phyloP scores from a whole-genome alignment of 306 rosid genomes.

The Vicia sativa region DNA sequence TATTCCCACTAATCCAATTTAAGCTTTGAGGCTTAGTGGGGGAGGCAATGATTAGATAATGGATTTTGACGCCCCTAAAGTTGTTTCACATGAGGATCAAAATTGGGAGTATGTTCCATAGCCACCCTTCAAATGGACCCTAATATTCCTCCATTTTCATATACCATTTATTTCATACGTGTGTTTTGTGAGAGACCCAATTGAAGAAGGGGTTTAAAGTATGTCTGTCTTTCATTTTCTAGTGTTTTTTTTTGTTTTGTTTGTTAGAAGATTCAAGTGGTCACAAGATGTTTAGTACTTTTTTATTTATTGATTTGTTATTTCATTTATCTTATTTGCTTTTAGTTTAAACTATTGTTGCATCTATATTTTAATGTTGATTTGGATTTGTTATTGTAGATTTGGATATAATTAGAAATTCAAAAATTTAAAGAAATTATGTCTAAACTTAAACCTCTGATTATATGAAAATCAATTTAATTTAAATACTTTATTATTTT shows the following conservation, averaged over 20 bases:
- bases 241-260: not conserved
- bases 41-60: constrained; percentile 67
- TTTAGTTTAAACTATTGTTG: not conserved
- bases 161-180: not conserved
- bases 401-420: not conserved
- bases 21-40: constrained; percentile 53
- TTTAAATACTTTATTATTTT: too few species aligned
- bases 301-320: too few species aligned
- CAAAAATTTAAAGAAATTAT: not conserved
- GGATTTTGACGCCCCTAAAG: constrained; percentile 58
- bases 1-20: constrained; percentile 31
- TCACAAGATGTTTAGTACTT: too few species aligned
- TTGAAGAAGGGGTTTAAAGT: not conserved
- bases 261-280: too few species aligned
- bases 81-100: constrained; percentile 50
- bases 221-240: constrained; percentile 6
- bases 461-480: not conserved
- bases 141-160: constrained; percentile 25
- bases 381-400: not conserved
- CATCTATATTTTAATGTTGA: not conserved
- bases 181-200: not conserved
- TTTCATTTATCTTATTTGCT: not conserved
- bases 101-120: constrained; percentile 65
- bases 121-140: constrained; percentile 63
- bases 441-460: not conserved